Evolutionary conservation across 2,329 filamentous ascomycete species (phyloP).

Genomic region (Drechslerella dactyloides): DNA sequence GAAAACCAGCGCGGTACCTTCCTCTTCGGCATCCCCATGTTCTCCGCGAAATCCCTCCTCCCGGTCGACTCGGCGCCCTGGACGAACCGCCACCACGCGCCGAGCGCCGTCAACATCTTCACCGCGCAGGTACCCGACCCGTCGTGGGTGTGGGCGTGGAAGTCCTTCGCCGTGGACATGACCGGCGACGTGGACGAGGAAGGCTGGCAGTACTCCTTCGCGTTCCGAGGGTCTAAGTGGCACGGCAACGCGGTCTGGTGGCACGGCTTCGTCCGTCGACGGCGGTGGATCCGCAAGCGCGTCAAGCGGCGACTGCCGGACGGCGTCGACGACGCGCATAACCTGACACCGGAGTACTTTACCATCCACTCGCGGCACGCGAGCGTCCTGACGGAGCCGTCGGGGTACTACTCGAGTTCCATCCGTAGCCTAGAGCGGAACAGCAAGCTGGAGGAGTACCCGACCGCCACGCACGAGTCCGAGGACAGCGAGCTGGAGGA

Average conservation of each 20-base stretch:
- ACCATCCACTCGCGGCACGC: slow-evolving; percentile 67
- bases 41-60: slow-evolving; percentile 82
- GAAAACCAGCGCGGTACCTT: slow-evolving; percentile 94
- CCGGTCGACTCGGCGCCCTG: slow-evolving; percentile 85
- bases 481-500: slow-evolving; percentile 63
- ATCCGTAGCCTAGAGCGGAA: slow-evolving; percentile 47
- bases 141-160: slow-evolving; percentile 86
- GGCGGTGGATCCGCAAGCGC: slow-evolving; percentile 84
- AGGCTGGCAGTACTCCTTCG: slow-evolving; percentile 95
- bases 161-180: slow-evolving; percentile 76
- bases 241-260: slow-evolving; percentile 89
- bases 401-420: slow-evolving; percentile 41
- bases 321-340: slow-evolving; percentile 64
- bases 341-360: slow-evolving; percentile 80
- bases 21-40: slow-evolving; percentile 86
- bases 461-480: slow-evolving; percentile 53
- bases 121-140: slow-evolving; percentile 94
- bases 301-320: slow-evolving; percentile 66
- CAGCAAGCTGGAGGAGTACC: slow-evolving; percentile 33
- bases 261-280: slow-evolving; percentile 88
- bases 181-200: slow-evolving; percentile 83
- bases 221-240: slow-evolving; percentile 80
- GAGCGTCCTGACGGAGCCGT: slow-evolving; percentile 57
- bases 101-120: slow-evolving; percentile 72
- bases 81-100: slow-evolving; percentile 71